Evolutionary conservation across 305 asterid genomes (phyloP).

Genomic region (Rubia peregrina): DNA sequence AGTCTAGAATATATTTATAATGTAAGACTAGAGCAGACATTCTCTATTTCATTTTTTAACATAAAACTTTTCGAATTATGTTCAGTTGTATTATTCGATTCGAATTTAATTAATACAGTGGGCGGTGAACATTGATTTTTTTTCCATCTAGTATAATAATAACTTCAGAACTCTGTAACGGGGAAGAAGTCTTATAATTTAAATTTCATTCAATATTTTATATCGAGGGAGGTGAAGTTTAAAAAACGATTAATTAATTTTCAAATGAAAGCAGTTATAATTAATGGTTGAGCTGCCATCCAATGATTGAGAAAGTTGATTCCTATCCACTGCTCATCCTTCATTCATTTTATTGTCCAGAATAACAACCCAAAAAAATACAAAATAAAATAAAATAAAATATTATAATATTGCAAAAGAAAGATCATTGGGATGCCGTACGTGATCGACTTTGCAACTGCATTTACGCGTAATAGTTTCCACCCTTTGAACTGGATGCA

Average conservation of each 20-base stretch:
- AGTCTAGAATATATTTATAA: background rate
- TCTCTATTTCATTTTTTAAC: background rate
- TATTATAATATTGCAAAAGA: too few species aligned
- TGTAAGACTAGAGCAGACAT: background rate
- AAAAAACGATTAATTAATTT: background rate
- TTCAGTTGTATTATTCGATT: background rate
- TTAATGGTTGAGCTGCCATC: background rate
- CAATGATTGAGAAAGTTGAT: background rate
- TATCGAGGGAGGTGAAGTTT: background rate
- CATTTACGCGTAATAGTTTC: background rate
- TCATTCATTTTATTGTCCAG: too few species aligned
- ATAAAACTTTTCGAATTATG: background rate
- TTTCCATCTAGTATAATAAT: background rate
- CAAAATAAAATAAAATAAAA: too few species aligned
- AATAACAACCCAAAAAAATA: too few species aligned
- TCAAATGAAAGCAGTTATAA: background rate
- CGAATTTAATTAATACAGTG: background rate
- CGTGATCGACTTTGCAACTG: background rate
- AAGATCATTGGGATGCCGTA: too few species aligned
- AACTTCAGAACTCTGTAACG: background rate
- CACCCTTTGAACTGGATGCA: background rate
- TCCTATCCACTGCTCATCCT: background rate
- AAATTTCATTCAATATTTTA: too few species aligned
- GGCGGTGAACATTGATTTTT: background rate
- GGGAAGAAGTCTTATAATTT: background rate